Evolutionary conservation across 345 rosid genomes (phyloP), one percentile per base, ranked within the genome.

Genomic region (Geranium rotundifolium): DNA sequence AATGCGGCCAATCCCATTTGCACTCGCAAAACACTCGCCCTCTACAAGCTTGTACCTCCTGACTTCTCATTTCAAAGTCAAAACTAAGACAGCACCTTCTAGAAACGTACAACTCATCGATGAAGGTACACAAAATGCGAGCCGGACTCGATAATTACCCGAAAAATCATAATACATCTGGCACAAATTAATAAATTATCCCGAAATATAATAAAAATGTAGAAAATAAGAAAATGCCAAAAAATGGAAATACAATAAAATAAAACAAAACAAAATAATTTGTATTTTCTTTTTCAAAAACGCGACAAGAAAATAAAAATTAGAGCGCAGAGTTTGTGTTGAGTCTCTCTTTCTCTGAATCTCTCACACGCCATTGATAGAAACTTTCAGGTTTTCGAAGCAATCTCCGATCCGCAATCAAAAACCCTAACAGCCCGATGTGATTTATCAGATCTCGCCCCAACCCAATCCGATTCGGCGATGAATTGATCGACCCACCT

Each of bases 401-500:
- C 81, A 62, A 70, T 71, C 69, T 23, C 67, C 76, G 69, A 60
- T 20, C 73, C 67, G 31, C 27, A 23, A 23, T n/a, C 64, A 15
- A 31, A 67, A 73, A 67, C 75, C 76, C 84, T 75, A 73, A 77
- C 27, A 23, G 2, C 71, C 56, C 66, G 54, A 70, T 58, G 74
- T 57, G 54, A 64, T 59, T 34, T 34, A 34, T 5, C 41, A 6
- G 14, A 46, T 7, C 12, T 10, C 14, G 15, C 14, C 3, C 16
- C 52, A 12, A 14, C 52, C 16, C 16, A 46, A 7, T 14, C 12
- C 52, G 27, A 23, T 23, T 23, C 27, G 27, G 27, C 27, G 1
- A 23, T 23, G 27, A 23, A 23, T 23, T 23, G 27, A 23, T 23
- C 27, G 27, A 23, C 27, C 27, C 27, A 23, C 27, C 27, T 23